phyloP scores from a whole-genome alignment of 345 rosid genomes.

The Noccaea caerulescens region DNA sequence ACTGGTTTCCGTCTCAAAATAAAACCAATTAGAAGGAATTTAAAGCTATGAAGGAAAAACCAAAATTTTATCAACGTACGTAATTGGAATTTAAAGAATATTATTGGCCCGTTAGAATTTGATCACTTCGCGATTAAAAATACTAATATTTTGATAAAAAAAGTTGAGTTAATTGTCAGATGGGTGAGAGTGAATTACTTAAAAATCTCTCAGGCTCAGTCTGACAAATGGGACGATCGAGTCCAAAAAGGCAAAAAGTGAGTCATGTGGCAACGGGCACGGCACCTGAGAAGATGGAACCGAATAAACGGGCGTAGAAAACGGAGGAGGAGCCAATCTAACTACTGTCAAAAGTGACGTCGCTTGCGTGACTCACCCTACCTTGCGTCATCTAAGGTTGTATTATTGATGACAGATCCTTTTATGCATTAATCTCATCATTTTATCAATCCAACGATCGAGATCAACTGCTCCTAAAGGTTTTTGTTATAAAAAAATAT shows the following conservation, averaged over 20 bases:
- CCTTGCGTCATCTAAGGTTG: conserved; percentile 16
- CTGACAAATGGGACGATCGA: neutral
- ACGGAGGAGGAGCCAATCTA: conserved; percentile 26
- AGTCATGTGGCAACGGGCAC: conserved; percentile 21
- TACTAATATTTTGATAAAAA: neutral
- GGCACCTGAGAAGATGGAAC: conserved; percentile 36
- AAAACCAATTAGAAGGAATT: too few relatives aligned
- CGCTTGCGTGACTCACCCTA: conserved; percentile 22
- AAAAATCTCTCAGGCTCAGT: neutral
- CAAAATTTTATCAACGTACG: too few relatives aligned
- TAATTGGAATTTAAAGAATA: neutral
- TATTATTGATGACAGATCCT: conserved; percentile 36
- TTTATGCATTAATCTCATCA: conserved; percentile 27
- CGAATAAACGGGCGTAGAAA: conserved; percentile 23
- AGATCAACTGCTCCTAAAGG: conserved; percentile 14
- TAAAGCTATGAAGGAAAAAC: too few relatives aligned
- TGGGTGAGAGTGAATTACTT: conserved; percentile 14
- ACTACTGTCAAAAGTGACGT: conserved; percentile 29
- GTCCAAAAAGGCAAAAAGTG: neutral
- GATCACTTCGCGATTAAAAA: neutral
- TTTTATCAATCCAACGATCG: conserved; percentile 24
- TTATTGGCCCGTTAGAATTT: neutral
- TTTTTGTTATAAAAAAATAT: neutral
- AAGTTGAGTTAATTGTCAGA: neutral
- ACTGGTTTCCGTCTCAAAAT: conserved; percentile 7